Evolutionary conservation across 2,329 filamentous ascomycete species (phyloP).

Genomic region (Clarireedia hainanense): DNA sequence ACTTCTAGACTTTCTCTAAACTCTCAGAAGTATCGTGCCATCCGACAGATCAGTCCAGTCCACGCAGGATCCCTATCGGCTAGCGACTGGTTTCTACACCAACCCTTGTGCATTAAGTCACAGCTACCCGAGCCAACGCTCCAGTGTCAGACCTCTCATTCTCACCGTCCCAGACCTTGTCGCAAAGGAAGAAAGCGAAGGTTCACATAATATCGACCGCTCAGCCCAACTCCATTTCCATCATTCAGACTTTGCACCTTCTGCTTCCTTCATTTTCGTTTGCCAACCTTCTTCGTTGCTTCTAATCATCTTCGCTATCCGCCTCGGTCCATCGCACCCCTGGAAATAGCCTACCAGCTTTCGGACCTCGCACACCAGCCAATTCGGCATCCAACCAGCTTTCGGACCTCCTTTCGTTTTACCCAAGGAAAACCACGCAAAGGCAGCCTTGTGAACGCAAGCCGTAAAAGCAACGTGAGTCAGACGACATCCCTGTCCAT

Average conservation of each 20-base stretch:
- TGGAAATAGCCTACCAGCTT: constrained; percentile 2
- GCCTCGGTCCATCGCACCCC: neutral
- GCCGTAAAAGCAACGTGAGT: constrained; percentile 20
- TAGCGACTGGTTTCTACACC: constrained; percentile 12
- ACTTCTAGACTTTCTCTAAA: neutral
- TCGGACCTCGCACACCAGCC: constrained; percentile 8
- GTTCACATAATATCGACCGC: constrained; percentile 12
- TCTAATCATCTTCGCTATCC: neutral
- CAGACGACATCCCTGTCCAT: constrained; percentile 7
- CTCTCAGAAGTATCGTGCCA: constrained; percentile 8
- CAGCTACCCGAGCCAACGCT: constrained; percentile 22
- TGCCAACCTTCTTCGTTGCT: neutral
- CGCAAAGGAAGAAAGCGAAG: constrained; percentile 17
- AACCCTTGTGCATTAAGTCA: constrained; percentile 11
- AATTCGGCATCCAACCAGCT: neutral
- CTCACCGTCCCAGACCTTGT: constrained; percentile 25
- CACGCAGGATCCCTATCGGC: constrained; percentile 21
- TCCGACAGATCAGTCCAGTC: constrained; percentile 17
- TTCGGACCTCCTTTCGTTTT: constrained; percentile 7
- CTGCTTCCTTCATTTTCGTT: neutral
- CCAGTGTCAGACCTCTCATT: constrained; percentile 11
- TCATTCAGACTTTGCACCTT: neutral
- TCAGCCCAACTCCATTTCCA: neutral
- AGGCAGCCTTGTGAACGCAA: constrained; percentile 8
- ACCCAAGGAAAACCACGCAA: neutral